Base-by-base conservation (phyloP, 768 basidiomycete species). In the Mrakia frigida region DNA sequence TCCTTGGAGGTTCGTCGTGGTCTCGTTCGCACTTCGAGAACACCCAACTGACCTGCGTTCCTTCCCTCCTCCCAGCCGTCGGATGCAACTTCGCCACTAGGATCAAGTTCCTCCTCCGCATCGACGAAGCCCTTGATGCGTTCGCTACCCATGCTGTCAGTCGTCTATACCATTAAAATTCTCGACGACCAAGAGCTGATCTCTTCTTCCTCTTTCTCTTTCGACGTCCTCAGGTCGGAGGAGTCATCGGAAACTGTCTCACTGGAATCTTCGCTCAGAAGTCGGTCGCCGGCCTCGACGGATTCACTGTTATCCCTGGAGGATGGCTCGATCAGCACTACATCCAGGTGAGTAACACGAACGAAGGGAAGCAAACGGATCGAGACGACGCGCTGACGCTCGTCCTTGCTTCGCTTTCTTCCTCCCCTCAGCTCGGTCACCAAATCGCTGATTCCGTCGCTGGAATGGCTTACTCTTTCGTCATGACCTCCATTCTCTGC, bases 121-220 rank as follows among this genome's bases (percentile, higher is more conserved):
- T 94, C 74, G 94, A 97, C 81, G 94, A 96, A 81, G 89, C 93
- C 0, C 89, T 97, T 70, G 94, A 98, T 86, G 87, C 94, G 63
- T 95, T 93, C 82, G 93, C 94, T 25, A 90, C 92, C 80, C 94
- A 97, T 85, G 94, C 90, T 52, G 82, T 4, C 16, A 9, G 11
- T 43, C 14, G n/a, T n/a, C n/a, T n/a, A n/a, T n/a, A n/a, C n/a
- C n/a, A n/a, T n/a, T n/a, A n/a, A n/a, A n/a, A n/a, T n/a, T n/a
- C n/a, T n/a, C n/a, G n/a, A n/a, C n/a, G n/a, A n/a, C n/a, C n/a
- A n/a, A n/a, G 18, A 50, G 6, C 16, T 21, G 18, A 50, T 18
- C 46, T 18, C 21, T 14, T 50, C 46, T 43, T 2, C 43, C 1
- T 43, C 43, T 21, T 9, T 6, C 21, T 21, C 16, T n/a, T n/a